Evolutionary conservation across 768 basidiomycete genomes (phyloP), one percentile per base, ranked within the genome.

Genomic region (Suillus lakei): DNA sequence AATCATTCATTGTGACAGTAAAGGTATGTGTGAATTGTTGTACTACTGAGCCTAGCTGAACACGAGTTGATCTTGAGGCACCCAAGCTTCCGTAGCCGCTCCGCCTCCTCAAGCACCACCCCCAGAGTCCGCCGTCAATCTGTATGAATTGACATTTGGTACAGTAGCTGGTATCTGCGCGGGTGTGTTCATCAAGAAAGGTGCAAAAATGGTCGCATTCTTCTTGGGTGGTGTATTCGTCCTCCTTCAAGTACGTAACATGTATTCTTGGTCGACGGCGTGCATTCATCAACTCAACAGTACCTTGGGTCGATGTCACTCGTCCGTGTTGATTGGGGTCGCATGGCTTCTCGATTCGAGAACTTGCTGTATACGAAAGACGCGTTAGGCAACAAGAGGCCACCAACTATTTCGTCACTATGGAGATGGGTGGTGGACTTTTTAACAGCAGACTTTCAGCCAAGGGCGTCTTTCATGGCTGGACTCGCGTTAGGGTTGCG

Each of bases 121-220:
- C 4, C 91, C 91, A 2, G 69, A 78, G 53, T 95, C 95, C n/a
- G 84, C 87, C 0, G 82, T 98, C n/a, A 92, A 89, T 62, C 64
- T 88, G 23, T 91, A 91, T 72, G 91, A 97, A 69, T 86, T 99
- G 32, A 83, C 89, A 0, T 98, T 98, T 74, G 97, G 97, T 13
- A 93, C 95, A 5, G 89, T 92, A 0, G 86, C 89, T 63, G 97
- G 97, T 0, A 74, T 99, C 48, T 98, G 95, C 71, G 88, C 94
- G 0, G 97, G 97, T 0, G 84, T 99, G 0, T 99, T 99, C 73
- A 82, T 97, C 70, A 98, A 98, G 80, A 98, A 97, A 77, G 96
- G 97, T n/a, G 87, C 90, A 9, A 93, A 90, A 75, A 82, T 86
- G 2, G 77, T 90, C 13, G 97, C 96, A 0, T 96, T 95, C 79